Base-by-base conservation (phyloP, 352 stramenopile species). In the Plasmopara viticola region DNA sequence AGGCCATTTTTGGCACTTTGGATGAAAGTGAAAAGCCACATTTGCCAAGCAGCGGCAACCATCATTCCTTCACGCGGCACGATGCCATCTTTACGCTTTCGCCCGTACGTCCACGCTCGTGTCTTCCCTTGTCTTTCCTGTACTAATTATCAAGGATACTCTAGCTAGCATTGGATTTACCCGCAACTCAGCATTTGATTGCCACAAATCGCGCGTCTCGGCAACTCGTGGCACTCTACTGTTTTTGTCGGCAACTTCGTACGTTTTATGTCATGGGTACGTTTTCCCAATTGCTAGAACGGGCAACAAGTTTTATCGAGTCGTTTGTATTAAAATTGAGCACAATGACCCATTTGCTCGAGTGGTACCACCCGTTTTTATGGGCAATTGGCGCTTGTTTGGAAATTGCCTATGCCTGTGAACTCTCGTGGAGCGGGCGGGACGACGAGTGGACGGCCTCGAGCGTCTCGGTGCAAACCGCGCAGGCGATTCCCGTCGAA, bases 191-290 rank as follows among this genome's bases (percentile, higher is more conserved):
- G 47, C 62, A 64, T 0, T 42, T 62, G 15, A 93, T 93, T 53
- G 68, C 70, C 0, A 56, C 56, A 12, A 84, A 84, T 47, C 50
- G 69, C 13, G 77, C 74, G n/a, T 79, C 82, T 0, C 45, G 68
- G 0, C 48, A 67, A 9, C 53, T 85, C 13, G 64, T 87, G 18
- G 77, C 76, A 2, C 66, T 93, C 13, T 86, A 93, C 52, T 86
- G 84, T 51, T 93, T 89, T 45, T 85, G 68, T 49, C 74, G 79
- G 0, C 82, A 93, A 52, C 84, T 93, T 4, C 75, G 78, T 17
- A 87, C 70, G 4, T 59, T 90, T 15, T 89, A 88, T 51, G 59
- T 90, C 18, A 87, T 83, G 70, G 75, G 75, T 10, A 78, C 67
- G 35, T 86, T 86, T 44, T 64, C 63, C 0, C 74, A 87, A 43